Conservation (phyloP, 768 basidiomycete species). For the Pleurotus citrinopileatus region DNA sequence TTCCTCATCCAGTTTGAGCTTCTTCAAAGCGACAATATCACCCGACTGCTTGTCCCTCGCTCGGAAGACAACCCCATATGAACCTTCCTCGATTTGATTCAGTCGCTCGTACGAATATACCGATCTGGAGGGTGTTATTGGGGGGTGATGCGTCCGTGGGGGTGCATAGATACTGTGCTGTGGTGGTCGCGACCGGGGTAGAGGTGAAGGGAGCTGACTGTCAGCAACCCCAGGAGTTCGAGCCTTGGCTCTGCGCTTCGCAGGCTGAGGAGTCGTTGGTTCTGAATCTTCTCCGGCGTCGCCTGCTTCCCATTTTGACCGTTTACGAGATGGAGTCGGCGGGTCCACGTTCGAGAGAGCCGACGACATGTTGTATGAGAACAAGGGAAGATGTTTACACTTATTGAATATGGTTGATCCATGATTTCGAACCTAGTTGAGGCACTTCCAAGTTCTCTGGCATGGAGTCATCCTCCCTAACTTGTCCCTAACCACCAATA, state of each 20-base stretch:
- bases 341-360: constrained; percentile 29
- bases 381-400: neutral
- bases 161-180: constrained; percentile 72
- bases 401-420: too few species aligned
- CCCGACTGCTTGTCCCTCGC: constrained; percentile 93
- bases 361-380: constrained; percentile 19
- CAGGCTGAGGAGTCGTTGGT: constrained; percentile 29
- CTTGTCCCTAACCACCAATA: too few species aligned
- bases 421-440: too few species aligned
- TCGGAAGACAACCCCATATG: constrained; percentile 96
- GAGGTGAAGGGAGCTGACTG: constrained; percentile 18
- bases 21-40: constrained; percentile 96
- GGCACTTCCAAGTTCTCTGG: too few species aligned
- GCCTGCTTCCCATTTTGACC: constrained; percentile 73
- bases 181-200: constrained; percentile 15
- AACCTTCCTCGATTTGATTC: constrained; percentile 98
- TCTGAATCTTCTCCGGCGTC: constrained; percentile 31
- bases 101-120: constrained; percentile 92
- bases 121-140: constrained; percentile 82
- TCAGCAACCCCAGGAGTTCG: constrained; percentile 28
- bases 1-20: constrained; percentile 97
- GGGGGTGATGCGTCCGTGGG: constrained; percentile 71
- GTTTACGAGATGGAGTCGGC: constrained; percentile 63
- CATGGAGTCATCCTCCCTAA: too few species aligned
- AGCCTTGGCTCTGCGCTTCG: constrained; percentile 55